Evolutionary conservation across 2,329 filamentous ascomycete genomes (phyloP), one percentile per base, ranked within the genome.

Genomic region (Beauveria sp.): DNA sequence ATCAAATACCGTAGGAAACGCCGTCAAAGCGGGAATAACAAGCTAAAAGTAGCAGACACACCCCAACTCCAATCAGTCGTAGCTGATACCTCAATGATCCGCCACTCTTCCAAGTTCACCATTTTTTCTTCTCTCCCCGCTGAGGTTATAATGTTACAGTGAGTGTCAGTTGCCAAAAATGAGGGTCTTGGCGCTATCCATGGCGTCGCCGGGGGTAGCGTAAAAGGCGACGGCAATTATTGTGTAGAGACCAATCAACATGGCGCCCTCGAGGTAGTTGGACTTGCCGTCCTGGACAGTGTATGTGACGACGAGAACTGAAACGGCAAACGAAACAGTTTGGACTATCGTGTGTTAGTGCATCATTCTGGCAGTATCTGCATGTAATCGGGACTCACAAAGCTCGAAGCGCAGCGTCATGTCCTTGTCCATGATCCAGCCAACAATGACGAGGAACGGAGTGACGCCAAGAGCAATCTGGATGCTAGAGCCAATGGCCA

Each of bases 381-480:
- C 18, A n/a, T 24, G 30, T 9, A 12, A 5, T 22, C 5, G 16
- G 22, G 14, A 70, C 74, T 71, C 67, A 76, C 74, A 77, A 6
- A 72, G 89, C 77, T 93, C 87, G 70, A 95, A 95, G 70, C 89
- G 88, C 47, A 93, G 80, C 7, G 88, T 88, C 89, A 92, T 91
- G 26, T 85, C 81, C 65, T 85, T 77, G 59, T 81, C 81, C 74
- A 90, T 85, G 66, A 89, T 86, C 90, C 90, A 93, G 63, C 89
- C 90, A 43, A 93, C 79, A 65, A 93, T 86, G 59, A 93, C 90
- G 58, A 93, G 78, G 74, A 89, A 88, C 0, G 90, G 90, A 1
- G 90, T 93, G 53, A 93, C 89, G 50, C 92, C 86, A 51, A 93
- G 79, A 24, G 90, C 89, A 68, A 93, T 93, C 74, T 93, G 90